Evolutionary conservation across 306 rosid species (phyloP).

Genomic region (Quillaja saponaria): DNA sequence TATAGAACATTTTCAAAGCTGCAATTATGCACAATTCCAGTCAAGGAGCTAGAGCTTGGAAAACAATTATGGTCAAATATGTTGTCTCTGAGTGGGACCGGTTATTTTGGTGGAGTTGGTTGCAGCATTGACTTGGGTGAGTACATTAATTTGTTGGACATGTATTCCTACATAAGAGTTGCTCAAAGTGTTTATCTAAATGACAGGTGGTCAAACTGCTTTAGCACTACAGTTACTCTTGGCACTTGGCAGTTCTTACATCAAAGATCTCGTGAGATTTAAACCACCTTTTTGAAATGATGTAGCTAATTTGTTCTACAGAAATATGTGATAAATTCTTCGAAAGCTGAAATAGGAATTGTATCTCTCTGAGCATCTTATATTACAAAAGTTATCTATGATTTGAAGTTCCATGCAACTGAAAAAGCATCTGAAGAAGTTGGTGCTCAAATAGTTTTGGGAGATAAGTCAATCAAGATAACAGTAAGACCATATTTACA

Average conservation of each 20-base stretch:
- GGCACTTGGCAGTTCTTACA: slow-evolving; percentile 82
- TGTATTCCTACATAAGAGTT: neutral
- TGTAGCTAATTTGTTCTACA: slow-evolving; percentile 41
- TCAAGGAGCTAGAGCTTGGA: slow-evolving; percentile 48
- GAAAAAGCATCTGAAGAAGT: slow-evolving; percentile 84
- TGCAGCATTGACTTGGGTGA: slow-evolving; percentile 91
- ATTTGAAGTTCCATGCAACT: slow-evolving; percentile 77
- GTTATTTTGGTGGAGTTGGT: slow-evolving; percentile 79
- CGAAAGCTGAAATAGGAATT: neutral
- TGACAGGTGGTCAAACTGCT: slow-evolving; percentile 86
- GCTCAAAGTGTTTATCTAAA: slow-evolving; percentile 23
- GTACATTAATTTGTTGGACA: slow-evolving; percentile 9
- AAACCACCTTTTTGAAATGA: slow-evolving; percentile 88
- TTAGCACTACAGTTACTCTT: slow-evolving; percentile 81
- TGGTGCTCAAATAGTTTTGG: slow-evolving; percentile 84
- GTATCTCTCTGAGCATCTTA: neutral
- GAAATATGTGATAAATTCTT: slow-evolving; percentile 1
- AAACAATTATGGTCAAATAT: slow-evolving; percentile 64
- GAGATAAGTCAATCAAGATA: slow-evolving; percentile 92
- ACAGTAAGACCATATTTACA: slow-evolving; percentile 80
- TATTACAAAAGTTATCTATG: neutral
- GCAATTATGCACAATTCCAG: slow-evolving; percentile 79
- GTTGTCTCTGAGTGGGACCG: slow-evolving; percentile 84
- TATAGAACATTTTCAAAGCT: slow-evolving; percentile 88
- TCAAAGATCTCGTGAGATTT: slow-evolving; percentile 75